These are phyloP conservation scores for Tieghemostelium lacteum DNA, from an alignment of 78 protist species.

Conservation along the genomic window DNA sequence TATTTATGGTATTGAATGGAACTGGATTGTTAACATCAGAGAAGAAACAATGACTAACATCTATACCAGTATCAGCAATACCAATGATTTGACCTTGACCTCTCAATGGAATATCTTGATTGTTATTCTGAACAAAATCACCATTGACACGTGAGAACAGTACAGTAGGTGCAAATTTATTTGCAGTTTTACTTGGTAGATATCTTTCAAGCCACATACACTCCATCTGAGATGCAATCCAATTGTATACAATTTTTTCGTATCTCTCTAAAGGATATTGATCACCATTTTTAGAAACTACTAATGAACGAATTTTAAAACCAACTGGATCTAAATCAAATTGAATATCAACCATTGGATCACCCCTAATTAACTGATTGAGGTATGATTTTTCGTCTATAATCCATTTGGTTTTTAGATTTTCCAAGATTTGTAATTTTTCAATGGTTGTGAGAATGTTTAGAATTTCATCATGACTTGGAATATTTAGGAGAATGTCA, in stretches of 20 bases:
- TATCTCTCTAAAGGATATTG: background rate
- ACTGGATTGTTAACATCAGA: constrained; percentile 15
- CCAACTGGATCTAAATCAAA: background rate
- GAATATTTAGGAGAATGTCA: background rate
- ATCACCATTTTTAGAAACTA: background rate
- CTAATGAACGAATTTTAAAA: background rate
- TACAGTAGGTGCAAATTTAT: constrained; percentile 28
- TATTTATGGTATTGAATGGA: constrained; percentile 28
- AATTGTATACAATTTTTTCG: constrained; percentile 21
- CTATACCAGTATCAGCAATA: constrained; percentile 69
- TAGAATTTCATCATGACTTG: background rate
- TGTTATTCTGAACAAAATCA: background rate
- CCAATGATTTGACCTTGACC: constrained; percentile 57
- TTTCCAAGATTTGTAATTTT: background rate
- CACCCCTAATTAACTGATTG: background rate
- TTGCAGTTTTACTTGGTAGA: background rate
- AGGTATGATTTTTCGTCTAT: background rate
- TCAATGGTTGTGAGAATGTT: background rate
- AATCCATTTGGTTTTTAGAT: background rate
- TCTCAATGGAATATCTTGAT: constrained; percentile 24
- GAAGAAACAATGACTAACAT: constrained; percentile 53
- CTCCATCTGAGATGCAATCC: constrained; percentile 40
- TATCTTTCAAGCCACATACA: background rate
- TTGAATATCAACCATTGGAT: background rate
- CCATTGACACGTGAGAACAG: background rate